Conservation (phyloP, 2,329 filamentous ascomycete species). For the Hawksworthiomyces lignivorus region DNA sequence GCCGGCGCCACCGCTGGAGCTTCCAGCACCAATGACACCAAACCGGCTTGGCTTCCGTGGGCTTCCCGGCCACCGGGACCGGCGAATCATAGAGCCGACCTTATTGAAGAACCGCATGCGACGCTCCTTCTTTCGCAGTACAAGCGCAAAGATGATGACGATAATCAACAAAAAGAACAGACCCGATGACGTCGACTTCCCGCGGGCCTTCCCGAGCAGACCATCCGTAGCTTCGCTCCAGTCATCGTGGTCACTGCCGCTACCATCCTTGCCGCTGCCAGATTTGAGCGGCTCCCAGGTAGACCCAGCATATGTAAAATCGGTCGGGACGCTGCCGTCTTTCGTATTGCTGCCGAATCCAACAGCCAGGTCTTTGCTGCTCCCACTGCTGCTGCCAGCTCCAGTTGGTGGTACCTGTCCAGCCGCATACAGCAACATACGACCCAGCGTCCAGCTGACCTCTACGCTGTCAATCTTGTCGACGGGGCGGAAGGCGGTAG, state of each 20-base stretch:
- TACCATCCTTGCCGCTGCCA: slow-evolving; percentile 45
- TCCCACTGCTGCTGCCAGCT: slow-evolving; percentile 11
- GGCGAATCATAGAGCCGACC: slow-evolving; percentile 34
- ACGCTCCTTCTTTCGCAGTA: slow-evolving; percentile 74
- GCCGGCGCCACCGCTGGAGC: neutral
- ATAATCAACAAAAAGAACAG: slow-evolving; percentile 73
- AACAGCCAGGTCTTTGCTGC: slow-evolving; percentile 57
- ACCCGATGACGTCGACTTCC: slow-evolving; percentile 63
- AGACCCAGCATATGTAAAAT: slow-evolving; percentile 79
- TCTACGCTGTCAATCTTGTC: slow-evolving; percentile 88
- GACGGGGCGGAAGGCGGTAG: slow-evolving; percentile 86
- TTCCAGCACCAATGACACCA: neutral
- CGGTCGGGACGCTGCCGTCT: slow-evolving; percentile 49
- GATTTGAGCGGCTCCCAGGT: slow-evolving; percentile 34
- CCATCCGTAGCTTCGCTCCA: slow-evolving; percentile 46
- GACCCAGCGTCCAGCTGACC: slow-evolving; percentile 94
- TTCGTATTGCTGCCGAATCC: slow-evolving; percentile 85
- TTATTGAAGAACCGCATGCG: slow-evolving; percentile 54
- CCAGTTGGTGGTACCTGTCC: slow-evolving; percentile 69
- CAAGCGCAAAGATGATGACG: slow-evolving; percentile 57
- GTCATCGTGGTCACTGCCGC: slow-evolving; percentile 40
- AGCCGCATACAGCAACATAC: slow-evolving; percentile 91
- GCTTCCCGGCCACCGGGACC: slow-evolving; percentile 36
- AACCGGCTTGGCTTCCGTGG: slow-evolving; percentile 28
- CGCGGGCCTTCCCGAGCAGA: slow-evolving; percentile 58